These are phyloP conservation scores for Coemansia sp. DNA, from an alignment of 192 early-diverging fungal genomes.

Conservation along the genomic window DNA sequence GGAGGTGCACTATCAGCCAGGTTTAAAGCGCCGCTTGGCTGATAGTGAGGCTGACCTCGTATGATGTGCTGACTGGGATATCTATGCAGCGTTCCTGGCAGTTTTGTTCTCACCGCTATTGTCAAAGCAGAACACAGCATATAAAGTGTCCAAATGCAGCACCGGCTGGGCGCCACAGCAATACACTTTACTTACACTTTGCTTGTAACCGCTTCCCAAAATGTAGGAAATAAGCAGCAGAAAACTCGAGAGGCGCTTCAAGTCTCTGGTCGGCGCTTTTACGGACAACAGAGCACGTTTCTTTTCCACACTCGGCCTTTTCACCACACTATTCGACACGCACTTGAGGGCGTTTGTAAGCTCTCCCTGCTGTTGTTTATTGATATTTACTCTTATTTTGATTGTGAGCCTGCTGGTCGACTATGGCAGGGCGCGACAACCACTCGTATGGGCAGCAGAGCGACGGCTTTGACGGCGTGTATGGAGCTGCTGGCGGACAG, in stretches of 20 bases:
- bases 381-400: slow-evolving; percentile 6
- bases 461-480: slow-evolving; percentile 42
- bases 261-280: slow-evolving; percentile 1
- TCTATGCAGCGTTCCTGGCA: no score
- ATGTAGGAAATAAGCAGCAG: background rate
- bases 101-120: slow-evolving; percentile 14
- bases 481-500: slow-evolving; percentile 3
- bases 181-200: slow-evolving; percentile 1
- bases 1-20: slow-evolving; percentile 1
- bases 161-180: slow-evolving; percentile 7
- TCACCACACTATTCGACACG: background rate
- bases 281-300: background rate
- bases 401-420: background rate
- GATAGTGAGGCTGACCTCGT: background rate
- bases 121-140: slow-evolving; percentile 1
- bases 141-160: slow-evolving; percentile 14
- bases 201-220: slow-evolving; percentile 2
- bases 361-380: background rate
- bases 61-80: background rate
- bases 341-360: background rate
- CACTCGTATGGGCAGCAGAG: slow-evolving; percentile 18
- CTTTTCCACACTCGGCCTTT: slow-evolving; percentile 1
- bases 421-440: slow-evolving; percentile 4
- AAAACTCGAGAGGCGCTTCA: background rate
- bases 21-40: background rate